Base-by-base conservation (phyloP, 2,329 filamentous ascomycete genomes). In the Calonectria naviculata region DNA sequence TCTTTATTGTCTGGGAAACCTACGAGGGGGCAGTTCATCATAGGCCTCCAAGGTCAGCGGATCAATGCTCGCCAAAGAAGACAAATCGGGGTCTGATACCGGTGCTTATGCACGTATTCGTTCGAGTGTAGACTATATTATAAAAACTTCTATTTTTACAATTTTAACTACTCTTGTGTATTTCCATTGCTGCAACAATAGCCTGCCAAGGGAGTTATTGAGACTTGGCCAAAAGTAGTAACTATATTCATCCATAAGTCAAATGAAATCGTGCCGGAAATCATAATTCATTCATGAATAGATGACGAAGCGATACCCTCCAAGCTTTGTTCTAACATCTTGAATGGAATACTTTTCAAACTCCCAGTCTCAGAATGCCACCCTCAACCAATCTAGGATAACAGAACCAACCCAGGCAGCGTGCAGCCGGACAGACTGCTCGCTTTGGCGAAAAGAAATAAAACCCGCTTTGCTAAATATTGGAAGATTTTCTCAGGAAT, bases 401-500 rank as follows among this genome's bases (percentile, higher is more conserved):
- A 38, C 31, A 38, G 28, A 31, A 44, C 26, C 42, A 52, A 28
- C 13, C 21, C 31, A 34, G 17, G 21, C 15, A 4, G 26, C n/a
- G 21, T 36, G 26, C 24, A 44, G 21, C 44, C 19, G 12, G 4
- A 67, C 8, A 31, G n/a, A 26, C 56, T 34, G n/a, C 46, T 67
- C 42, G 29, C 29, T 61, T 26, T 29, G 12, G 31, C 62, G 65
- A 42, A 34, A 24, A 24, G 28, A 54, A 61, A 28, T 44, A 60
- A 58, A 58, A 38, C 21, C 7, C 34, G n/a, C 21, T 58, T 56
- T 28, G 24, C 6, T 13, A 38, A 38, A 9, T 36, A 17, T 12
- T 26, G 10, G 31, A 38, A 13, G 24, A 38, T 10, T 15, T n/a
- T 10, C n/a, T 68, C 36, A 78, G 42, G 74, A 76, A 76, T 78